A percentile compares a stretch with the other conserved stretches of the same genome.
phyloP scores from a whole-genome alignment of 192 early-diverging fungal species.

The Podila minutissima region DNA sequence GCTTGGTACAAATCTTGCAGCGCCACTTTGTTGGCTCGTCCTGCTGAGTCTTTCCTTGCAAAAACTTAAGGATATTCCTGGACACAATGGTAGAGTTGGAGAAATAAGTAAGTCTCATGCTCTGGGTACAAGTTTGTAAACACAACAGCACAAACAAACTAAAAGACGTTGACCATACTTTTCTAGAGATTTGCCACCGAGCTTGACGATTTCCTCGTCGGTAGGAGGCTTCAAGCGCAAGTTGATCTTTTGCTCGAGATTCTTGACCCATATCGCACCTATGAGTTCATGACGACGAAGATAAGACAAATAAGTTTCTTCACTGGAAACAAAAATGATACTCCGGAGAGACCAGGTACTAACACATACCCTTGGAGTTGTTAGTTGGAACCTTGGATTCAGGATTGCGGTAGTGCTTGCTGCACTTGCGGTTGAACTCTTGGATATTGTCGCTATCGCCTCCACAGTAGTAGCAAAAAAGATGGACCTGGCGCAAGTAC shows the following conservation, averaged over 20 bases:
- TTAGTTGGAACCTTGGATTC: conserved; percentile 36
- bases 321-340: not conserved
- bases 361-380: conserved; percentile 13
- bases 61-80: conserved; percentile 62
- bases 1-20: conserved; percentile 91
- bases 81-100: not conserved
- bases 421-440: conserved; percentile 85
- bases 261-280: conserved; percentile 64
- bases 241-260: conserved; percentile 64
- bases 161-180: conserved; percentile 39
- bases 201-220: conserved; percentile 55
- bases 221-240: conserved; percentile 54
- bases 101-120: too few relatives aligned
- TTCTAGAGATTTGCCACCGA: conserved; percentile 61
- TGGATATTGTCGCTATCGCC: conserved; percentile 83
- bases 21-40: conserved; percentile 87
- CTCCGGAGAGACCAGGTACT: not conserved
- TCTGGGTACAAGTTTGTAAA: not conserved
- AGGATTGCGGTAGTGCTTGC: conserved; percentile 45
- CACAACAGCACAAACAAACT: not conserved
- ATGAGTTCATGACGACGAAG: not conserved
- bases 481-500: conserved; percentile 91
- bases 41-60: conserved; percentile 59
- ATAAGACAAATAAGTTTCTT: too few relatives aligned
- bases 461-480: conserved; percentile 97